These are phyloP conservation scores for Pythium rhizo-oryzae DNA, from an alignment of 352 stramenopile species.

Conservation along the genomic window DNA sequence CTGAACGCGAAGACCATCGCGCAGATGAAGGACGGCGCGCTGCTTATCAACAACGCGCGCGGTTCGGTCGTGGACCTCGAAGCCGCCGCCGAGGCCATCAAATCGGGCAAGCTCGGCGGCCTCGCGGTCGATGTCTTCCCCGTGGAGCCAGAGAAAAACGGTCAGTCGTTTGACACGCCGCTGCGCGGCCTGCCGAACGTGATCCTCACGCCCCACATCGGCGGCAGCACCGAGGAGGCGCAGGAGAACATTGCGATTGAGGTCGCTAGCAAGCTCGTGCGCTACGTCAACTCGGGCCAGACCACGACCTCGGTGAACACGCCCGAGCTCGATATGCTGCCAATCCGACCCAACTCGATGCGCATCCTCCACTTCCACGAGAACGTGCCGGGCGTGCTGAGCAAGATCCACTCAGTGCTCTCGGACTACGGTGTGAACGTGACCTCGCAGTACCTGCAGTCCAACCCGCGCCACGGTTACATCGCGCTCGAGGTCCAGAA, in stretches of 20 bases:
- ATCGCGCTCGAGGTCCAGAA: constrained; percentile 83
- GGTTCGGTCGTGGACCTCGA: constrained; percentile 95
- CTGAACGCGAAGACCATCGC: constrained; percentile 89
- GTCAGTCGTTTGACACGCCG: constrained; percentile 79
- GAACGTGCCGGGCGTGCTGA: constrained; percentile 83
- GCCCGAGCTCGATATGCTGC: constrained; percentile 79
- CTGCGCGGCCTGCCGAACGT: constrained; percentile 93
- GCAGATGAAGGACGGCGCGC: constrained; percentile 91
- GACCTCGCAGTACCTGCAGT: constrained; percentile 86
- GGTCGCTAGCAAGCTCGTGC: constrained; percentile 79
- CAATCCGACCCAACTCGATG: constrained; percentile 76
- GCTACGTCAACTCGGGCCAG: constrained; percentile 82
- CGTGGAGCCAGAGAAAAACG: constrained; percentile 86
- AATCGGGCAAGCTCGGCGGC: constrained; percentile 80
- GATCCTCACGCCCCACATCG: constrained; percentile 95
- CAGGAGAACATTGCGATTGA: constrained; percentile 92
- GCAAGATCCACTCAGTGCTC: constrained; percentile 86
- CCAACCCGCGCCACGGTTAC: constrained; percentile 79
- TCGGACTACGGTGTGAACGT: constrained; percentile 87
- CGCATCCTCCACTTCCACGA: constrained; percentile 88
- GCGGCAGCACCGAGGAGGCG: constrained; percentile 95
- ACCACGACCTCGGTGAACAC: constrained; percentile 82
- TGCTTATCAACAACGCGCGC: constrained; percentile 96
- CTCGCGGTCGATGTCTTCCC: constrained; percentile 91
- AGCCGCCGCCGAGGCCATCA: constrained; percentile 89